phyloP scores from a whole-genome alignment of 2,329 filamentous ascomycete species.

The Botrytis byssoidea region DNA sequence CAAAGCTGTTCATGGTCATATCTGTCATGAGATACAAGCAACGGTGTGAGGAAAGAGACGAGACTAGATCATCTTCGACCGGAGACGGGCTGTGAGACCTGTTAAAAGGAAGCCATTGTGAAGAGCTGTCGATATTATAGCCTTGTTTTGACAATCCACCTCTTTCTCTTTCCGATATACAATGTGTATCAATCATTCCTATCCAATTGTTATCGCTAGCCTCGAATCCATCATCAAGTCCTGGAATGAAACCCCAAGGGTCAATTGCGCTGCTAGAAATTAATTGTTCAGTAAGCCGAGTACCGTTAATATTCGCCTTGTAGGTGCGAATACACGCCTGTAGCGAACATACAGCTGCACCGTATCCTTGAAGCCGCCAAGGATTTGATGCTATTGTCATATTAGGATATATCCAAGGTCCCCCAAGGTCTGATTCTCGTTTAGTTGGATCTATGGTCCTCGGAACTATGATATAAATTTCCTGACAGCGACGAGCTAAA shows the following conservation, averaged over 20 bases:
- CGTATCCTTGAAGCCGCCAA: neutral
- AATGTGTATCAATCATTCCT: neutral
- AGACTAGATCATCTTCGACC: neutral
- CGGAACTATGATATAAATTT: neutral
- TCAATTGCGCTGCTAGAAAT: rapidly evolving
- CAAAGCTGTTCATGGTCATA: too few species aligned
- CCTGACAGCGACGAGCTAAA: too few species aligned
- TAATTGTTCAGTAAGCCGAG: neutral
- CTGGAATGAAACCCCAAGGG: rapidly evolving
- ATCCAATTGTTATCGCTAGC: neutral
- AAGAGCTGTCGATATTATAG: neutral
- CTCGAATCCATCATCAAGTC: neutral
- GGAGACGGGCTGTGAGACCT: rapidly evolving
- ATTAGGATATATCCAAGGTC: neutral
- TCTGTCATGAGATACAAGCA: neutral
- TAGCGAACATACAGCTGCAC: neutral
- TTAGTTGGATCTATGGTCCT: neutral
- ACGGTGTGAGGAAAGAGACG: neutral
- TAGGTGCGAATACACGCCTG: neutral
- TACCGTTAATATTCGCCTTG: rapidly evolving
- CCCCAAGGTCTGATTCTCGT: too few species aligned
- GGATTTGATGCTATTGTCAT: neutral
- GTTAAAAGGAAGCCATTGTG: neutral
- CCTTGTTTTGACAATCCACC: neutral
- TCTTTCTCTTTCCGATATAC: neutral